These are phyloP conservation scores for Plasmodium coatneyi DNA, from an alignment of 169 alveolate species.

Conservation along the genomic window DNA sequence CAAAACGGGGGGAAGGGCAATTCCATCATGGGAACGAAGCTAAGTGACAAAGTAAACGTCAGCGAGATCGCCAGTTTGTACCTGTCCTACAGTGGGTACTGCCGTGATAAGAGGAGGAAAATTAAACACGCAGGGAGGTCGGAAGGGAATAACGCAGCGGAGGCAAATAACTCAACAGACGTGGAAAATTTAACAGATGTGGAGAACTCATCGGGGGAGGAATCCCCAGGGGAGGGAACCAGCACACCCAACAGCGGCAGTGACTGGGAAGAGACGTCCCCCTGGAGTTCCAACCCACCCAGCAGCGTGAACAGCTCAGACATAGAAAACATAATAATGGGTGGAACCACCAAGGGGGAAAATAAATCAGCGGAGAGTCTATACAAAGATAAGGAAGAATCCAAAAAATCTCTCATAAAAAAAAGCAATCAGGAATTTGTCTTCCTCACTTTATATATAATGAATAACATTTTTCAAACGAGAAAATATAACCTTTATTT, in stretches of 20 bases:
- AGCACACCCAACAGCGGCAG: neutral
- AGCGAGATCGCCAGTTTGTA: constrained; percentile 35
- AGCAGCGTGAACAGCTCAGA: constrained; percentile 66
- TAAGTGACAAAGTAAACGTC: constrained; percentile 13
- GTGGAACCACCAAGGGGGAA: neutral
- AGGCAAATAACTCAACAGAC: neutral
- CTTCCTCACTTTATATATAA: constrained; percentile 35
- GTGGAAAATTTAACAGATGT: neutral
- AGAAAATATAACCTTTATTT: constrained; percentile 44
- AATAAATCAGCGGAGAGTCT: neutral
- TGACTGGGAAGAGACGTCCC: neutral
- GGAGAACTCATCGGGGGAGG: neutral
- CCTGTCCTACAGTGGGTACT: constrained; percentile 27
- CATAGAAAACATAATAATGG: constrained; percentile 22
- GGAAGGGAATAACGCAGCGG: neutral
- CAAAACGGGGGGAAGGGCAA: neutral
- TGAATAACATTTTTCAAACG: constrained; percentile 47
- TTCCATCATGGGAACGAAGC: neutral
- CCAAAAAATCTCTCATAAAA: constrained; percentile 7
- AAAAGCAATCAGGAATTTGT: constrained; percentile 42
- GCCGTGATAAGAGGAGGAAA: constrained; percentile 18
- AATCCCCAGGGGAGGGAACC: neutral
- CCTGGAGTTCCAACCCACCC: constrained; percentile 8
- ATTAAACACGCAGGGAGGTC: neutral
- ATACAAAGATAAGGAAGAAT: constrained; percentile 42